A percentile compares a stretch with the other conserved stretches of the same genome.
Conservation (phyloP, 1,139 yeast species). For the Eremothecium sinecaudum region DNA sequence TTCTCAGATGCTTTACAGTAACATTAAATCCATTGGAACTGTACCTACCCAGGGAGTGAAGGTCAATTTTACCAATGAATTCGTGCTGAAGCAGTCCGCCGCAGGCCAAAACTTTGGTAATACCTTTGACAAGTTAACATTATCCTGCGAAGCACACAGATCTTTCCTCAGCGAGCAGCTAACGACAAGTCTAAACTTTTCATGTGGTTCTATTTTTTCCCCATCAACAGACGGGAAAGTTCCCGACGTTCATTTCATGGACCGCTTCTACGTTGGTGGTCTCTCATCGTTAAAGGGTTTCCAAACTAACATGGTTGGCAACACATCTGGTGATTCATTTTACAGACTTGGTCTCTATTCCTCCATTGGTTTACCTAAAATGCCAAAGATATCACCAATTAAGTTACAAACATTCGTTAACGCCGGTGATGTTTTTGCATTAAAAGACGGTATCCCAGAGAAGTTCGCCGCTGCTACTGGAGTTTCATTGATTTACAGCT, state of each 20-base stretch:
- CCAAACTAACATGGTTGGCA: conserved; percentile 63
- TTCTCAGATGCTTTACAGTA: conserved; percentile 22
- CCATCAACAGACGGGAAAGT: conserved; percentile 11
- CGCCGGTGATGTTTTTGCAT: conserved; percentile 14
- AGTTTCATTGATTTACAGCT: conserved; percentile 27
- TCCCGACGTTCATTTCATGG: conserved; percentile 30
- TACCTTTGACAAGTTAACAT: conserved; percentile 22
- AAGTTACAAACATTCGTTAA: conserved; percentile 28
- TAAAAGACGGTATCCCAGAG: conserved; percentile 7
- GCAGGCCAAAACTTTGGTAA: conserved; percentile 14
- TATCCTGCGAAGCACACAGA: conserved; percentile 20
- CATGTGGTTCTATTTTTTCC: conserved; percentile 25
- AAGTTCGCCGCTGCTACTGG: conserved; percentile 29
- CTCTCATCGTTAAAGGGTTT: conserved; percentile 75
- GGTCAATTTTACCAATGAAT: conserved; percentile 21
- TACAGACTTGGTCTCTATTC: conserved; percentile 26
- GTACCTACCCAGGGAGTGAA: conserved; percentile 26
- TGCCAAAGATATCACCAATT: conserved; percentile 23
- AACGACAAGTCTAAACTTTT: conserved; percentile 22
- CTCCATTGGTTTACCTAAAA: conserved; percentile 26
- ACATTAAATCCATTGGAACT: conserved; percentile 22
- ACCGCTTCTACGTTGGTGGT: conserved; percentile 56
- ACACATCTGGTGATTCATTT: conserved; percentile 38
- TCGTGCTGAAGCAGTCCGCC: conserved; percentile 19
- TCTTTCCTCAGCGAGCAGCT: conserved; percentile 22